Percentiles rank a stretch among this genome's conserved stretches.
Conservation (phyloP, 148 eudicot species). For the Dianthus caryophyllus region DNA sequence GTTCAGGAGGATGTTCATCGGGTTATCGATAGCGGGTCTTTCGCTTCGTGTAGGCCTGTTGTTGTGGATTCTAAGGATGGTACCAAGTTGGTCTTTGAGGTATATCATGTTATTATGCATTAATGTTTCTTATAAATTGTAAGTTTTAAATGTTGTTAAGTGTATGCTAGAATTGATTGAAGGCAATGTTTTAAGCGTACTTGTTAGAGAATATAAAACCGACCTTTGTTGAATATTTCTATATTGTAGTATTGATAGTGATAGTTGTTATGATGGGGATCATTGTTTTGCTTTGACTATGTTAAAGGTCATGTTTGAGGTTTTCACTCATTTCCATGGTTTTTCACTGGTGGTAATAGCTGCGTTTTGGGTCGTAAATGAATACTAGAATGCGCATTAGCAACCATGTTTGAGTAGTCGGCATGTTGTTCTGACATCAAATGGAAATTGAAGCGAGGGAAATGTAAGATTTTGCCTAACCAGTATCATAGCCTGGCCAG, state of each 20-base stretch:
- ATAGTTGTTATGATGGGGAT: background rate
- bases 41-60: constrained; percentile 86
- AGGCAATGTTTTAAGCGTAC: no score
- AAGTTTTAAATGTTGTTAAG: no score
- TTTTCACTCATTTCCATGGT: background rate
- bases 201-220: no score
- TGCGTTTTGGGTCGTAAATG: background rate
- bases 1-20: constrained; percentile 95
- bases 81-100: constrained; percentile 88
- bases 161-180: no score
- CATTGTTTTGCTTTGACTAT: background rate
- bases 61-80: constrained; percentile 93
- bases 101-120: constrained; percentile 38
- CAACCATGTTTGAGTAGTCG: background rate
- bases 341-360: background rate
- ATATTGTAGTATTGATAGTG: background rate
- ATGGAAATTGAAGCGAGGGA: background rate
- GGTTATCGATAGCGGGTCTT: constrained; percentile 82
- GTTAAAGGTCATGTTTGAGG: background rate
- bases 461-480: background rate
- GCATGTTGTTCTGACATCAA: background rate
- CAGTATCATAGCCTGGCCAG: background rate
- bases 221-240: no score
- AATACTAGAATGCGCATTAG: background rate
- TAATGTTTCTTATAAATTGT: no score